These are phyloP conservation scores for Phytophthora vignae DNA, from an alignment of 352 stramenopile species.

Conservation along the genomic window DNA sequence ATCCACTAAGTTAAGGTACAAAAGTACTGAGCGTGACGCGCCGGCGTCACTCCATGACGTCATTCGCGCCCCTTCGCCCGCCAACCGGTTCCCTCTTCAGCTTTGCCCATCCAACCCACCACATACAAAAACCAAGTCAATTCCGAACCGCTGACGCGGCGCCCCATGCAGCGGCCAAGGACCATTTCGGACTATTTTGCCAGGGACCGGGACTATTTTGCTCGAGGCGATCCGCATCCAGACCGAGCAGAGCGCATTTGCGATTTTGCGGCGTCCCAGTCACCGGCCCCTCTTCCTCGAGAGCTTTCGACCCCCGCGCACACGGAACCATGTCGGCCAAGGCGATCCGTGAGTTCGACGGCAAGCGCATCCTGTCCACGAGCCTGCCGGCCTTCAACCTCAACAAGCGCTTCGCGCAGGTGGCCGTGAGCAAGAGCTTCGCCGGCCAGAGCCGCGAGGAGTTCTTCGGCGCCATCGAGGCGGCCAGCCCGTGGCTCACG, in stretches of 20 bases:
- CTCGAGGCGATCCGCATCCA: too few relatives aligned
- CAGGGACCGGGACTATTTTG: too few relatives aligned
- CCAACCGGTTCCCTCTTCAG: constrained; percentile 7
- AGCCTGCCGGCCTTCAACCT: constrained; percentile 82
- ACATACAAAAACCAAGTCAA: constrained; percentile 37
- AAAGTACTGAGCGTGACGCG: constrained; percentile 4
- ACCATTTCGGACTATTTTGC: constrained; percentile 11
- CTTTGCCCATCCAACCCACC: not conserved
- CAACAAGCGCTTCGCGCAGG: constrained; percentile 79
- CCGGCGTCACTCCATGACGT: constrained; percentile 42
- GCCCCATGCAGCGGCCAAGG: constrained; percentile 25
- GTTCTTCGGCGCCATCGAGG: constrained; percentile 78
- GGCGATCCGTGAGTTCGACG: constrained; percentile 96
- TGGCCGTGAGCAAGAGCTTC: constrained; percentile 60
- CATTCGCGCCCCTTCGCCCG: constrained; percentile 32
- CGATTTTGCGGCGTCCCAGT: constrained; percentile 48
- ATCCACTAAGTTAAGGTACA: constrained; percentile 1
- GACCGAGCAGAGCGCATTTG: constrained; percentile 38
- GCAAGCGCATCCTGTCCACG: constrained; percentile 93
- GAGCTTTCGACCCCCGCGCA: not conserved
- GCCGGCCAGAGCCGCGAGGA: constrained; percentile 48
- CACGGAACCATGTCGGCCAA: constrained; percentile 92
- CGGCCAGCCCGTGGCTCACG: constrained; percentile 86
- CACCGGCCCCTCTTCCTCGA: constrained; percentile 10
- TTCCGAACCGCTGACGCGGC: constrained; percentile 12